A percentile compares a stretch with the other conserved stretches of the same genome.
Evolutionary conservation across 306 rosid genomes (phyloP).

Genomic region (Malus asiatica): DNA sequence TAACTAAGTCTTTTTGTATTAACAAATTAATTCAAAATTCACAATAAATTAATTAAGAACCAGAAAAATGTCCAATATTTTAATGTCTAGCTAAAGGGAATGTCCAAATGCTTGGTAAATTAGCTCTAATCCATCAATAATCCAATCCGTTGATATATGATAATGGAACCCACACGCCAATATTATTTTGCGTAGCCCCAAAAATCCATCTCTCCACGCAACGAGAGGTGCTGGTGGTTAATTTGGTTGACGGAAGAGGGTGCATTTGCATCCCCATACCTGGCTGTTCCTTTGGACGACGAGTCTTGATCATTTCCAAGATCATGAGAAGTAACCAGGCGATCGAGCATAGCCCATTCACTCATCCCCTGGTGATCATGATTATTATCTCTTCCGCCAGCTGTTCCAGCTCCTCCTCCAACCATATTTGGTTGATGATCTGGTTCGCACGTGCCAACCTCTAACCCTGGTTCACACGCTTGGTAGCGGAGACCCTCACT

Average conservation of each 20-base stretch:
- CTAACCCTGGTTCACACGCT: constrained; percentile 40
- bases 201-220: constrained; percentile 83
- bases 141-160: neutral
- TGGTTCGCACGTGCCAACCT: constrained; percentile 40
- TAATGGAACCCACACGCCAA: neutral
- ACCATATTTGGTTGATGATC: constrained; percentile 25
- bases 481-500: constrained; percentile 52
- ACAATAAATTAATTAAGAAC: neutral
- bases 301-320: constrained; percentile 51
- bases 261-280: constrained; percentile 36
- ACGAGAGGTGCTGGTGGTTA: constrained; percentile 56
- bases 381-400: neutral
- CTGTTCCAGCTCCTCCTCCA: constrained; percentile 11
- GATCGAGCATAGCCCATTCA: constrained; percentile 78
- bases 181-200: constrained; percentile 74
- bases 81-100: neutral
- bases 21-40: neutral
- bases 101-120: neutral
- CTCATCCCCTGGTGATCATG: constrained; percentile 36
- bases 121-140: neutral
- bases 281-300: constrained; percentile 33
- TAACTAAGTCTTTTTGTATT: neutral
- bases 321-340: constrained; percentile 49
- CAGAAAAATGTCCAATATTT: neutral
- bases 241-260: constrained; percentile 37